Conservation (phyloP, 129 eudicot genomes). For the Centaurea solstitialis region DNA sequence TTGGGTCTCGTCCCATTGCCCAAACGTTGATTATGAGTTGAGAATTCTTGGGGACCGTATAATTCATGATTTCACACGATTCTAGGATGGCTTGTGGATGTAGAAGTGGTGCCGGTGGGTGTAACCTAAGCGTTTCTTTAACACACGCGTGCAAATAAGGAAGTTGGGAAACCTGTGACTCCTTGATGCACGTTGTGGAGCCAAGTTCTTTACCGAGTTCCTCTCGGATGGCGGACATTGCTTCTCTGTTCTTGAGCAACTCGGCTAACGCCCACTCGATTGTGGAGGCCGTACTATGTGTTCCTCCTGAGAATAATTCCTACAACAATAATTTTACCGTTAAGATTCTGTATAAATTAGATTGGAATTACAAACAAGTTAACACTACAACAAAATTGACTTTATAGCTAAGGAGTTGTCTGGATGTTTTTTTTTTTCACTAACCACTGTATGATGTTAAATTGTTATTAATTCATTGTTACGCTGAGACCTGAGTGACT, state of each 20-base stretch:
- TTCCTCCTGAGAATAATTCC: constrained; percentile 58
- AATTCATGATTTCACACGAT: constrained; percentile 31
- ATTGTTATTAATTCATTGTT: too few relatives aligned
- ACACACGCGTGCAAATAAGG: constrained; percentile 54
- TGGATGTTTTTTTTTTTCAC: too few relatives aligned
- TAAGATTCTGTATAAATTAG: not conserved
- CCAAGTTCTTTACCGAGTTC: constrained; percentile 23
- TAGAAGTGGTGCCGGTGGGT: constrained; percentile 62
- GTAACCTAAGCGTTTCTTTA: constrained; percentile 58
- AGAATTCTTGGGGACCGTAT: constrained; percentile 29
- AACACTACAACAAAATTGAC: not conserved
- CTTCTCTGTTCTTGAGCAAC: constrained; percentile 33
- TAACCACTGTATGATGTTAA: too few relatives aligned
- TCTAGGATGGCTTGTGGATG: constrained; percentile 47
- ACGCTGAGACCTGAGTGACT: too few relatives aligned
- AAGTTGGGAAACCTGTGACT: constrained; percentile 44
- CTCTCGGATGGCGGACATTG: constrained; percentile 14
- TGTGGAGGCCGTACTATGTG: constrained; percentile 44
- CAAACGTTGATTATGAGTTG: constrained; percentile 51
- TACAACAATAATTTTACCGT: not conserved
- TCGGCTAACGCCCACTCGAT: constrained; percentile 46
- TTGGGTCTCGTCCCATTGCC: constrained; percentile 60
- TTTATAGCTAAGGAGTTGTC: too few relatives aligned
- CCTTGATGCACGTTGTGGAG: constrained; percentile 32
- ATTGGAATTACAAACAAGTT: not conserved